Base-by-base conservation (phyloP, 768 basidiomycete species). In the Pulveroboletus sp. region DNA sequence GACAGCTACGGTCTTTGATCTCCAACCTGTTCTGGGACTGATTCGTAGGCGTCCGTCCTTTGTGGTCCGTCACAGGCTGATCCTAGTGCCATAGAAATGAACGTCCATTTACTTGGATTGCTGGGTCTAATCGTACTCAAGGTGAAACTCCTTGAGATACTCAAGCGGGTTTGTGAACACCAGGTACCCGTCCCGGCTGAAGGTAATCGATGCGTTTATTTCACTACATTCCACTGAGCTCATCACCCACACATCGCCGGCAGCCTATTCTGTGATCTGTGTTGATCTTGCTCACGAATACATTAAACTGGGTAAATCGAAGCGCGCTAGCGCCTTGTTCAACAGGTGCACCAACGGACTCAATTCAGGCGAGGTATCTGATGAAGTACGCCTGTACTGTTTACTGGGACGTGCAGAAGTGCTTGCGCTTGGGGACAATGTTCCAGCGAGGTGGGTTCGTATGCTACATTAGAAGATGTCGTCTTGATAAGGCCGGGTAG, bases 261-360 rank as follows among this genome's bases (percentile, higher is more conserved):
- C 55, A 89, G 86, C 73, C 11, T 90, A 82, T 62, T 72, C 88
- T 17, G 66, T 67, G 1, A 70, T 79, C 2, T 93, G 87, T 3
- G 70, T 84, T 1, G 80, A 85, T 38, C 76, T 95, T 6, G 93
- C 87, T 0, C 76, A 82, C 48, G 90, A 93, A 63, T 93, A 93
- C 58, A 71, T 83, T 39, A 79, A 76, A 32, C 75, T 97, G 1
- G 93, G 94, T 3, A 89, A 86, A 64, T 67, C 71, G 2, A 79
- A 79, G 45, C 79, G 85, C 33, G 92, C 93, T 0, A 73, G 71
- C 1, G 60, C 69, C 2, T 76, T 95, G 17, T 88, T 90, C 59
- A 75, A 67, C n/a, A 80, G 79, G 31, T 76, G 77, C 1, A 67
- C 82, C 12, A 72, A 68, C 28, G 55, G 73, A 4, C 69, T 83